Base-by-base conservation (phyloP, 495 filamentous ascomycete genomes). In the Letharia lupina region DNA sequence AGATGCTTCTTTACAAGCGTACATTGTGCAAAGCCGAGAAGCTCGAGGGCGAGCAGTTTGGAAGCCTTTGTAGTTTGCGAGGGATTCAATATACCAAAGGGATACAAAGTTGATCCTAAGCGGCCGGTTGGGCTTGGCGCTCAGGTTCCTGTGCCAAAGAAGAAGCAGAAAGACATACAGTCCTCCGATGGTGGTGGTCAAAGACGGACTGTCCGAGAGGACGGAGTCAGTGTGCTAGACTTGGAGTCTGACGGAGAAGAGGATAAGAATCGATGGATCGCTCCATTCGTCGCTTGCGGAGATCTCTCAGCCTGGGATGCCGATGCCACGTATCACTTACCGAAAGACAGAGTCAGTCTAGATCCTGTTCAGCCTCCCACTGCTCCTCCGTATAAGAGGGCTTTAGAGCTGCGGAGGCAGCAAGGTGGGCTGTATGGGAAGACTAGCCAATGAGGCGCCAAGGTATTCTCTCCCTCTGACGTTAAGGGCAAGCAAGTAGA, bases 41-140 rank as follows among this genome's bases (percentile, higher is more conserved):
- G 90, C 60, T 94, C 89, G 67, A 83, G 94, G 13, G 94, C 93
- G 13, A 98, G 94, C 75, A 96, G 91, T 76, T 82, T 98, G 40
- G 94, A 98, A 73, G 93, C 94, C 4, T 98, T 98, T 70, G 87
- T 98, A 50, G 93, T 98, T 35, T 98, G 94, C 78, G 82, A 96
- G 68, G 90, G 91, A 40, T 98, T 96, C 73, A 77, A 79, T 64
- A 82, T 83, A 59, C 84, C 85, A 3, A 67, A 72, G 35, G 77
- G 77, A 1, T 80, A 62, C 52, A 65, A 67, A 44, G 41, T 66
- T 11, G 70, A 67, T 48, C 59, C 67, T 4, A 54, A 59, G 54
- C 61, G 58, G 35, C 67, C 67, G 52, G 33, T 67, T 4, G 68
- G 67, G 16, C 35, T 60, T 5, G 61, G 67, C 13, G 56, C 64